Percentiles rank a stretch among this genome's conserved stretches.
phyloP scores from a whole-genome alignment of 192 early-diverging fungal species.

The Coemansia sp. region DNA sequence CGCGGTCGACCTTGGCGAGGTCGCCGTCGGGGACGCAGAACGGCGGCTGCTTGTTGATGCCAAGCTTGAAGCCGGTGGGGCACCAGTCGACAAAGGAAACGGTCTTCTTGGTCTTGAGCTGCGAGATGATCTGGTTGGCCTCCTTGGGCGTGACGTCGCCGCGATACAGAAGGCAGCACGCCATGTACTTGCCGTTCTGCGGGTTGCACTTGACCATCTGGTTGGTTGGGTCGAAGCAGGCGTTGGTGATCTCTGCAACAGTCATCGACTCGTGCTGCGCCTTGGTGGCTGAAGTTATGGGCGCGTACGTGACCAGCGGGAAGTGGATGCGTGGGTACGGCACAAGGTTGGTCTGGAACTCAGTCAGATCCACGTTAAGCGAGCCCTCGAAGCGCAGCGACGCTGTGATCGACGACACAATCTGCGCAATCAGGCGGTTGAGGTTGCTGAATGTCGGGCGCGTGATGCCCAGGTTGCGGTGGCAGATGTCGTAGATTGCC shows the following conservation, averaged over 20 bases:
- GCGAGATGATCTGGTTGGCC: slow-evolving; percentile 85
- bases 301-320: slow-evolving; percentile 97
- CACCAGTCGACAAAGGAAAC: slow-evolving; percentile 99
- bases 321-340: slow-evolving; percentile 99
- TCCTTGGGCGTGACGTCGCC: slow-evolving; percentile 99
- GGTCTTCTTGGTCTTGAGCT: slow-evolving; percentile 94
- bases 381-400: slow-evolving; percentile 99
- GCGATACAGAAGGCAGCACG: slow-evolving; percentile 98
- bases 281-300: slow-evolving; percentile 92
- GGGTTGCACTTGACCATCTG: slow-evolving; percentile 99
- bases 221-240: slow-evolving; percentile 97
- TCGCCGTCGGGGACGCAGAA: slow-evolving; percentile 90
- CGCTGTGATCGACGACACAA: slow-evolving; percentile 98
- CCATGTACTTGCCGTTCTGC: slow-evolving; percentile 98
- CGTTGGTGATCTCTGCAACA: slow-evolving; percentile 93
- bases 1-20: slow-evolving; percentile 94
- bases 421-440: slow-evolving; percentile 97
- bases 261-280: slow-evolving; percentile 95
- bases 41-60: slow-evolving; percentile 94
- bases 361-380: slow-evolving; percentile 97
- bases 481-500: slow-evolving; percentile 99
- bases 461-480: slow-evolving; percentile 95
- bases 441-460: slow-evolving; percentile 97
- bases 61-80: slow-evolving; percentile 99
- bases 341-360: slow-evolving; percentile 99